These are phyloP conservation scores for Suhomyces bolitotheri DNA, from an alignment of 1,139 yeast species.

Conservation along the genomic window DNA sequence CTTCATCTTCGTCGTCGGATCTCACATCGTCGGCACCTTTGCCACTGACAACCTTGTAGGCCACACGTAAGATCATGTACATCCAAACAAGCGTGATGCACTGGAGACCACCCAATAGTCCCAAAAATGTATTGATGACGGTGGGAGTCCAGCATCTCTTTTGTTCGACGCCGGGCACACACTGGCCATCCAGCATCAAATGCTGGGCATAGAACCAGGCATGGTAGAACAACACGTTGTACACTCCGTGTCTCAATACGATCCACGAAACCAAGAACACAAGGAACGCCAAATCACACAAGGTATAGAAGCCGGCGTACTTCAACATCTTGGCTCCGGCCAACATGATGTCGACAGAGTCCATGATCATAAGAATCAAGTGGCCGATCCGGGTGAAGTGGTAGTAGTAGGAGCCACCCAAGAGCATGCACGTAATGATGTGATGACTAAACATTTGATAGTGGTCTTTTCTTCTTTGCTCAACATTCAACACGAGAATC, in stretches of 20 bases:
- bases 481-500: slow-evolving; percentile 72
- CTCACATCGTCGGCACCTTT: slow-evolving; percentile 79
- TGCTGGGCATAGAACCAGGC: slow-evolving; percentile 37
- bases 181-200: slow-evolving; percentile 45
- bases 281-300: slow-evolving; percentile 72
- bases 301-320: slow-evolving; percentile 59
- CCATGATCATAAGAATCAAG: slow-evolving; percentile 77
- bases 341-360: slow-evolving; percentile 72
- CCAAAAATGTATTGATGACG: slow-evolving; percentile 52
- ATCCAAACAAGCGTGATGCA: slow-evolving; percentile 71
- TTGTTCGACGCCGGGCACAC: slow-evolving; percentile 22
- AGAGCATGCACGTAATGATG: slow-evolving; percentile 69
- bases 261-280: slow-evolving; percentile 72
- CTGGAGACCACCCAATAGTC: slow-evolving; percentile 66
- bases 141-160: slow-evolving; percentile 60
- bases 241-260: slow-evolving; percentile 68
- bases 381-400: slow-evolving; percentile 80
- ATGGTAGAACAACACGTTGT: slow-evolving; percentile 64
- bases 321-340: slow-evolving; percentile 75
- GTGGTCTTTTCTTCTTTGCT: slow-evolving; percentile 78
- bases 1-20: slow-evolving; percentile 64
- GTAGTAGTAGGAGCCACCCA: slow-evolving; percentile 71
- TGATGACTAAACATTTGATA: slow-evolving; percentile 88
- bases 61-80: slow-evolving; percentile 69
- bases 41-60: slow-evolving; percentile 68